Evolutionary conservation across 106 monocot species (phyloP).

Genomic region (Chionographis japonica): DNA sequence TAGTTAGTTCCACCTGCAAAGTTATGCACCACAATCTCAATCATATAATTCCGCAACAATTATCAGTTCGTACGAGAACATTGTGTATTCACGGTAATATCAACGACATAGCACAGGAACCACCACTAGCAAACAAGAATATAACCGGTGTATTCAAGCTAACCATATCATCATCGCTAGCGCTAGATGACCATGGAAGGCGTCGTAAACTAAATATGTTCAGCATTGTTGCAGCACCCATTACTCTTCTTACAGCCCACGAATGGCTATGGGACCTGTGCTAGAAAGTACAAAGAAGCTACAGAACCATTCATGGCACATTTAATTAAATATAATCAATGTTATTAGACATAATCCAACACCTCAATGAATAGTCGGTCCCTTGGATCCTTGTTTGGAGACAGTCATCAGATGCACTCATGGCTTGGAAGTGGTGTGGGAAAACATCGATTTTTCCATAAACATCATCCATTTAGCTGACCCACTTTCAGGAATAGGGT

Average conservation of each 20-base stretch:
- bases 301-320: slow-evolving; percentile 5
- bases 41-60: not conserved
- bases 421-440: slow-evolving; percentile 61
- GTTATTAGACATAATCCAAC: slow-evolving; percentile 5
- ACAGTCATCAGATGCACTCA: slow-evolving; percentile 33
- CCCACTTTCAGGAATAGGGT: slow-evolving; percentile 11
- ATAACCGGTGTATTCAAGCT: not conserved
- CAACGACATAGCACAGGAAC: not conserved
- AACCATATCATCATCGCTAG: slow-evolving; percentile 59
- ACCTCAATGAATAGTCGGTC: slow-evolving; percentile 51
- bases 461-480: slow-evolving; percentile 66
- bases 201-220: slow-evolving; percentile 63
- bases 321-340: slow-evolving; percentile 4
- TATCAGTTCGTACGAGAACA: too few relatives aligned
- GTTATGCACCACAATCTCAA: slow-evolving; percentile 1
- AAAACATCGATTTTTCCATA: slow-evolving; percentile 63
- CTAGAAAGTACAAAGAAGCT: slow-evolving; percentile 5
- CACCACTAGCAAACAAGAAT: not conserved
- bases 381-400: slow-evolving; percentile 18
- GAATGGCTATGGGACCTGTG: slow-evolving; percentile 54
- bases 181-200: slow-evolving; percentile 48
- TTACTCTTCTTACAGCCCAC: slow-evolving; percentile 41
- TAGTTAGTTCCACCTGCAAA: slow-evolving; percentile 56
- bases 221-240: slow-evolving; percentile 61
- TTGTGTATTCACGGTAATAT: too few relatives aligned